A percentile compares a stretch with the other conserved stretches of the same genome.
phyloP scores from a whole-genome alignment of 306 rosid genomes.

The Urtica urens region DNA sequence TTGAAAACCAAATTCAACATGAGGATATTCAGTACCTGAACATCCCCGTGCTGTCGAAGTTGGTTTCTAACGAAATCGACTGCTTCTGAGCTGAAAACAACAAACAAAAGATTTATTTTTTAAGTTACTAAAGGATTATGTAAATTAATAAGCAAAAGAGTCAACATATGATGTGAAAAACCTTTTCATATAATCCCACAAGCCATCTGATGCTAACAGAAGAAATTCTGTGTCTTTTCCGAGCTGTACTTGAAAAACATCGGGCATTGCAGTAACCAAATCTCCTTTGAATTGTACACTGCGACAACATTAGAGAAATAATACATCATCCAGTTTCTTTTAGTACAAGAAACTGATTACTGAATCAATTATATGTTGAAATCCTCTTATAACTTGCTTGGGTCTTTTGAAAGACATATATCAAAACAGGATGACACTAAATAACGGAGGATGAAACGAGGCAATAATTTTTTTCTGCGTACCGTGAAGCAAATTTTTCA shows the following conservation, averaged over 20 bases:
- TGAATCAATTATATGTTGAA: no score
- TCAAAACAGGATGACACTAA: neutral
- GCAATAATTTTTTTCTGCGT: slow-evolving; percentile 24
- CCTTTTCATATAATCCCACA: slow-evolving; percentile 97
- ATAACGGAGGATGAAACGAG: slow-evolving; percentile 2
- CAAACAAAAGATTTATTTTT: no score
- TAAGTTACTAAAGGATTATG: neutral
- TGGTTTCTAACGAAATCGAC: slow-evolving; percentile 71
- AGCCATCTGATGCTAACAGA: slow-evolving; percentile 90
- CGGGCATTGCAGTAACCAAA: slow-evolving; percentile 76
- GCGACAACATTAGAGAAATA: slow-evolving; percentile 16
- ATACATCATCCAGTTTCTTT: no score
- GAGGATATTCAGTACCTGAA: slow-evolving; percentile 43
- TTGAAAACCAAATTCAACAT: neutral
- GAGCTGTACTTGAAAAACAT: slow-evolving; percentile 62
- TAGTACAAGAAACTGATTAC: no score
- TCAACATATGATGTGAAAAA: slow-evolving; percentile 16
- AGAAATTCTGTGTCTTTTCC: slow-evolving; percentile 70
- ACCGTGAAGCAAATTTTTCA: slow-evolving; percentile 90
- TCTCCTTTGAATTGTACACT: slow-evolving; percentile 72
- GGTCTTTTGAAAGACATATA: neutral
- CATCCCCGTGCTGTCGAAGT: slow-evolving; percentile 72
- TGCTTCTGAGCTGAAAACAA: slow-evolving; percentile 91
- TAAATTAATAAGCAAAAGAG: neutral
- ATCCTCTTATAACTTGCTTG: no score